Base-by-base conservation (phyloP, 2,329 filamentous ascomycete genomes). In the Diaporthe sp. region DNA sequence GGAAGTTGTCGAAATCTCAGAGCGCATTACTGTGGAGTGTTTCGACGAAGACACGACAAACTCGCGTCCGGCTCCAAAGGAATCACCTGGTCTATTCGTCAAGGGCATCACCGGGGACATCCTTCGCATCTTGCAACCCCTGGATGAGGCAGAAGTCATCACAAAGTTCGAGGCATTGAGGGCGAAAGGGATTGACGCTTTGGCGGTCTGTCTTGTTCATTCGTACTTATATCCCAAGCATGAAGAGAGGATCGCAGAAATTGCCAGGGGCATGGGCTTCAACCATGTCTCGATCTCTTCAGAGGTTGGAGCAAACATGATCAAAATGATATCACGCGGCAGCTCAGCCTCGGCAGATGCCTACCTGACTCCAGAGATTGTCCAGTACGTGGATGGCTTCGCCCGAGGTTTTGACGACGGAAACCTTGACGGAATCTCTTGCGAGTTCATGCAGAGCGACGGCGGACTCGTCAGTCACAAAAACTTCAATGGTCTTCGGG, bases 391-490 rank as follows among this genome's bases (percentile, higher is more conserved):
- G 71, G 86, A 89, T 56, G 89, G 90, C 10, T 93, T 94, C 78
- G 86, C 89, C 75, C 86, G 87, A 4, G 92, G 92, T 0, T 94
- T 94, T 77, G 85, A 89, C 86, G 87, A 1, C 79, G 92, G 32
- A 86, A 91, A 35, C 85, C 87, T 6, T 85, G 89, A 81, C 88
- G 66, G 37, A 42, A 25, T 61, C 15, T 30, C 35, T 61, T 88
- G 96, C 84, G 95, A 98, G 81, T 98, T 98, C 78, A 98, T 98
- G 95, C 95, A 98, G 82, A 95, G 93, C 13, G 94, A 97, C 77
- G 94, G 94, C 30, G 91, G 91, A 0, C 81, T 93, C 2, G 90
- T 93, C 0, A 93, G 95, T 76, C 93, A 95, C 0, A 92, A 94
- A 72, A 92, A 91, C 77, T 97, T 98, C 80, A 96, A 94, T 0